Percentiles rank a stretch among this genome's conserved stretches.
Conservation (phyloP, 2,329 filamentous ascomycete genomes). For the Exophiala mesophila region DNA sequence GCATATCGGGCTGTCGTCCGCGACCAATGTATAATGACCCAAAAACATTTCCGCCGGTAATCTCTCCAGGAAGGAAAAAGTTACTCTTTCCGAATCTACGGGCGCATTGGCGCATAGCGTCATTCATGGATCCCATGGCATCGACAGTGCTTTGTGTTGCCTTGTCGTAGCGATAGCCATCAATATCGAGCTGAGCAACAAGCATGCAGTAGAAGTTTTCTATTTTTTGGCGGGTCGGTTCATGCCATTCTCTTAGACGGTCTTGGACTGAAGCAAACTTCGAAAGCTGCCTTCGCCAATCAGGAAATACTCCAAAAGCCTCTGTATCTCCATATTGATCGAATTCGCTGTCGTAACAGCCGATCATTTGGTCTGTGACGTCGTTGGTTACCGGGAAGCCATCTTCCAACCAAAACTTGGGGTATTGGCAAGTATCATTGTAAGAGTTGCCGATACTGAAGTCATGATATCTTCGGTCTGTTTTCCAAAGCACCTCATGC, state of each 20-base stretch:
- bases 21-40: conserved; percentile 59
- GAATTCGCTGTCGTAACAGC: conserved; percentile 61
- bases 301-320: conserved; percentile 59
- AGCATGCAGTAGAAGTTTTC: conserved; percentile 60
- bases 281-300: conserved; percentile 59
- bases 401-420: conserved; percentile 57
- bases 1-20: conserved; percentile 53
- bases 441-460: conserved; percentile 53
- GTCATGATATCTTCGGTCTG: conserved; percentile 52
- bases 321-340: conserved; percentile 61
- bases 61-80: conserved; percentile 61
- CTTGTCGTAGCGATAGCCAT: conserved; percentile 64
- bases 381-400: conserved; percentile 48
- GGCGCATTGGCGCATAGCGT: conserved; percentile 55
- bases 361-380: conserved; percentile 45
- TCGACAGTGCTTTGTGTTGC: conserved; percentile 61
- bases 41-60: conserved; percentile 58
- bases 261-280: conserved; percentile 66
- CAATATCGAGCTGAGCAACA: conserved; percentile 59
- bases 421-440: conserved; percentile 53
- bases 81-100: conserved; percentile 55
- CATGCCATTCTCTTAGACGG: conserved; percentile 60
- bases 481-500: conserved; percentile 56
- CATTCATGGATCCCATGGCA: conserved; percentile 54
- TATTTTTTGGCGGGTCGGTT: conserved; percentile 53